Base-by-base conservation (phyloP, 306 rosid genomes). In the Lathyrus oleraceus region DNA sequence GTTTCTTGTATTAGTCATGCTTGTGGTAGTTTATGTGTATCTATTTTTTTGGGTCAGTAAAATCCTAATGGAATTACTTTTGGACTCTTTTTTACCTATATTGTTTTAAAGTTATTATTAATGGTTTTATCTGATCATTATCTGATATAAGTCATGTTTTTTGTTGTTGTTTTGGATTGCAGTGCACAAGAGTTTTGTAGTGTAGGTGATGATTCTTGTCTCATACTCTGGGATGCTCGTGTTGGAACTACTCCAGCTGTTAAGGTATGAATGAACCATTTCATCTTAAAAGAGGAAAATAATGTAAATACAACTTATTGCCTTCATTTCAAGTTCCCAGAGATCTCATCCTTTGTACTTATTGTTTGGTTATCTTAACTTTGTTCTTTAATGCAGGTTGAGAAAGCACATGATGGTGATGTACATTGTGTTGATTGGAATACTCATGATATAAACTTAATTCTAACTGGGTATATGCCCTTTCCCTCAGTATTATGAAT, bases 181-280 rank as follows among this genome's bases (percentile, higher is more conserved):
- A 90, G 96, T 79, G 80, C 87, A 51, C 91, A 82, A 79, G 97
- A 95, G 84, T 95, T 95, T 73, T 95, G 99, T 70, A 95, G 99
- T 61, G 99, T 95, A n/a, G 99, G 99, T 65, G 99, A 95, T 49
- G 99, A 95, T 81, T 86, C 97, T 53, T 83, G 96, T 83, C 99
- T 95, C 76, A 86, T 95, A 70, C 76, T 95, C 15, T 95, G 99
- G 99, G 99, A 95, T 89, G 93, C 96, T 38, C 89, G 99, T 53
- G 80, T 79, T 75, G 96, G 97, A 69, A 52, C 79, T 58, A 51
- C 80, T 80, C 99, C 99, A 48, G 96, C 67, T 70, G 75, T 79
- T 13, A 95, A 95, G 96, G 99, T 75, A 67, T 59, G 54, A 8
- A 44, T n/a, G 67, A 47, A 44, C 56, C 68, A 11, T 17, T 66